Base-by-base conservation (phyloP, 179 eudicot species). In the Drosera spatulata region DNA sequence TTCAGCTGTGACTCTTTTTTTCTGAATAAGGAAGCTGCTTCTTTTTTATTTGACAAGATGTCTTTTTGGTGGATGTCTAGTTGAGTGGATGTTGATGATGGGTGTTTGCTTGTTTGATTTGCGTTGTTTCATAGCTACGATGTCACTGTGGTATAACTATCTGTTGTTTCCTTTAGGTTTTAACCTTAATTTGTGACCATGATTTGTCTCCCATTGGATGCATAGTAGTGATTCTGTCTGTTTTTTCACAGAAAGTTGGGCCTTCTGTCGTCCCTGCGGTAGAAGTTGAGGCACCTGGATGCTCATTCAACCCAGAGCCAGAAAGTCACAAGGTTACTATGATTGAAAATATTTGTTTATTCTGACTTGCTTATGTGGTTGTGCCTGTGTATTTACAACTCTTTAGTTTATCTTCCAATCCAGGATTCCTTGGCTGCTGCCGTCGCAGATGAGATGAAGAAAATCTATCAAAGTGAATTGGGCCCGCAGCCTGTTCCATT, bases 391-490 rank as follows among this genome's bases (percentile, higher is more conserved):
- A 37, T 2, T 56, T 41, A 10, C 6, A 56, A 43, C 22, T 60
- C 42, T 11, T 40, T 59, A 41, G 15, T 53, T 44, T 50, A 14
- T 37, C 50, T 63, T 44, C 10, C 42, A 58, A 55, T 51, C 50
- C 73, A 93, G 99, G 96, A 93, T 71, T 80, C 89, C 2, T 69
- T 93, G 69, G 96, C 96, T 51, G 76, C 62, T 73, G 99, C 99
- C 62, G 96, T 91, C 40, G 98, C 98, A 61, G 95, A 84, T 69
- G 96, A 93, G 68, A 93, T 93, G 99, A 91, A 79, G 75, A 93
- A 93, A 74, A 64, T 88, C 13, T 88, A 86, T 71, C 78, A 69
- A 64, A 67, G 67, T 38, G 98, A 91, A 65, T 70, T 91, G 76
- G 90, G 88, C 53, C 98, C 98, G 64, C 76, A 81, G 61, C 95